A percentile compares a stretch with the other conserved stretches of the same genome.
These are phyloP conservation scores for Cyberlindnera americana DNA, from an alignment of 805 yeast genomes.

Conservation along the genomic window DNA sequence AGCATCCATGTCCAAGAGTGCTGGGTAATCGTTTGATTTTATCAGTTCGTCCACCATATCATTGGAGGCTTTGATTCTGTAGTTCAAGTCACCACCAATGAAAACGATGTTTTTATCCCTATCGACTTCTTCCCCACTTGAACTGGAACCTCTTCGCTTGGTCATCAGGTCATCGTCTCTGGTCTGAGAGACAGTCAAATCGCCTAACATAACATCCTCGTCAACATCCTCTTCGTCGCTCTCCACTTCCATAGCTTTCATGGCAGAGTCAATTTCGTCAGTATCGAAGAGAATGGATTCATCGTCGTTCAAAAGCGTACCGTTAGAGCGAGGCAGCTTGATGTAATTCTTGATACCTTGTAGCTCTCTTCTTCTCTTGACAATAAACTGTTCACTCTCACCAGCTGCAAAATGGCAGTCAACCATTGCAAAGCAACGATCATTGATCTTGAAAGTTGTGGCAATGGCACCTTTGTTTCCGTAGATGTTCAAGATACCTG, in stretches of 20 bases:
- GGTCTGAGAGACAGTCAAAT: background rate
- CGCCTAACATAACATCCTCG: conserved; percentile 11
- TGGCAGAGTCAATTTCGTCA: conserved; percentile 25
- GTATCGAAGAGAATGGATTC: conserved; percentile 27
- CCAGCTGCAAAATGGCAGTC: conserved; percentile 58
- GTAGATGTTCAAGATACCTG: conserved; percentile 55
- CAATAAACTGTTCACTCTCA: conserved; percentile 33
- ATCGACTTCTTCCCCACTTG: conserved; percentile 1
- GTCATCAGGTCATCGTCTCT: conserved; percentile 1
- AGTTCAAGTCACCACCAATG: conserved; percentile 57
- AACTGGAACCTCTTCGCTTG: background rate
- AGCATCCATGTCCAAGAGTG: conserved; percentile 42
- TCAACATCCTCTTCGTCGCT: conserved; percentile 15
- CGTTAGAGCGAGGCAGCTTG: conserved; percentile 24
- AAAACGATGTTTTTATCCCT: conserved; percentile 29
- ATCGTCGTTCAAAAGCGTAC: conserved; percentile 24
- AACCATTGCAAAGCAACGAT: conserved; percentile 34
- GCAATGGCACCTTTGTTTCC: conserved; percentile 61
- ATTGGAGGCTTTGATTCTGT: conserved; percentile 36
- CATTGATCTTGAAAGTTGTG: conserved; percentile 36
- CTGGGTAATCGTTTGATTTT: conserved; percentile 29
- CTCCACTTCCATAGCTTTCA: conserved; percentile 12
- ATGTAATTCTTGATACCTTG: conserved; percentile 34
- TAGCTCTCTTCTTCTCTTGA: conserved; percentile 43
- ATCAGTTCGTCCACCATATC: conserved; percentile 30